These are phyloP conservation scores for Microbotryomycetes sp. DNA, from an alignment of 1,284 basidiomycete genomes.

Conservation along the genomic window DNA sequence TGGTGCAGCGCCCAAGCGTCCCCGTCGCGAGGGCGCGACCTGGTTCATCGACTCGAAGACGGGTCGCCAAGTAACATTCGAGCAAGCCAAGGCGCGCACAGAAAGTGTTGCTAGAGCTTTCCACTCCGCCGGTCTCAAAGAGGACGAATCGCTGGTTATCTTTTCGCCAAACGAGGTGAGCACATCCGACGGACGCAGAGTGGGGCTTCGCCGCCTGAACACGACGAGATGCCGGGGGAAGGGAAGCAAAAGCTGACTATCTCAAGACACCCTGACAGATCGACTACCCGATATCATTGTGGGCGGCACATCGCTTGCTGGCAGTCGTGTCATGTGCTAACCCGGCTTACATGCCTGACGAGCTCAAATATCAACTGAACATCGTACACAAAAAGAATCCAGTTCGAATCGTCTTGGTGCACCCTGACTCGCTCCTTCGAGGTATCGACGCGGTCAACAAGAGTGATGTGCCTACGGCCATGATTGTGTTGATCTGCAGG, in stretches of 20 bases:
- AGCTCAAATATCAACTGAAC: slow-evolving; percentile 48
- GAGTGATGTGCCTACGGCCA: slow-evolving; percentile 52
- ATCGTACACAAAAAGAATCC: slow-evolving; percentile 52
- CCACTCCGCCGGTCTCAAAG: background rate
- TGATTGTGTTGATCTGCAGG: slow-evolving; percentile 53
- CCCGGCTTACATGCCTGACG: slow-evolving; percentile 60
- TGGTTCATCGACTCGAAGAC: slow-evolving; percentile 23
- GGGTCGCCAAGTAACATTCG: slow-evolving; percentile 1
- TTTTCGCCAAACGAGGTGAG: slow-evolving; percentile 24
- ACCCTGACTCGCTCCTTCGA: slow-evolving; percentile 51
- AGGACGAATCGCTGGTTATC: slow-evolving; percentile 7
- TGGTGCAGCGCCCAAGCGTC: background rate
- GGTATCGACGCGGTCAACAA: slow-evolving; percentile 52
- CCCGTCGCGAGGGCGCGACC: background rate
- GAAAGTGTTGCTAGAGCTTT: slow-evolving; percentile 21
- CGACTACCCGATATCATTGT: slow-evolving; percentile 64
- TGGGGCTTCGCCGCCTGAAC: background rate
- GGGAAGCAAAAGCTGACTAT: background rate
- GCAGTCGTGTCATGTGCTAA: slow-evolving; percentile 66
- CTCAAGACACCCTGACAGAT: slow-evolving; percentile 1
- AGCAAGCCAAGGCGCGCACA: slow-evolving; percentile 8
- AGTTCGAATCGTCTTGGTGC: slow-evolving; percentile 54
- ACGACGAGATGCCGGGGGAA: background rate
- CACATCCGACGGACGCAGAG: background rate
- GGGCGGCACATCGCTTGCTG: slow-evolving; percentile 68